phyloP scores from a whole-genome alignment of 257 asterid species.

The Solanum rostratum region DNA sequence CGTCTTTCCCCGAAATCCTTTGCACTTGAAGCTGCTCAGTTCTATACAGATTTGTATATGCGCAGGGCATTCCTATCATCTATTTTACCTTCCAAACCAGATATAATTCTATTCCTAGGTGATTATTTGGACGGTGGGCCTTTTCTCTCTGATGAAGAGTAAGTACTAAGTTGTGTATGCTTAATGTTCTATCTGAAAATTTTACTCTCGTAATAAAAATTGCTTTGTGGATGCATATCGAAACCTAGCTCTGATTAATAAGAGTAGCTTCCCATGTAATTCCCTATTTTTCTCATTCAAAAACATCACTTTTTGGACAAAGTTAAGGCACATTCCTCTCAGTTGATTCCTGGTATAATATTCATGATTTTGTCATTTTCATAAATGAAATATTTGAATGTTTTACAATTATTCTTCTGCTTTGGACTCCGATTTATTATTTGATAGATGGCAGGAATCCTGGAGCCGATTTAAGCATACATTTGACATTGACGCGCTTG shows the following conservation, averaged over 20 bases:
- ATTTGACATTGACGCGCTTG: conserved; percentile 57
- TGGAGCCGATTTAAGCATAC: conserved; percentile 82
- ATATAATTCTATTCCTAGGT: conserved; percentile 74
- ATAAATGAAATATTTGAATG: neutral
- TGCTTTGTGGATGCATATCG: neutral
- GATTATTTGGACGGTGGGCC: conserved; percentile 89
- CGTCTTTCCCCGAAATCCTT: conserved; percentile 69
- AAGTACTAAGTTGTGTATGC: conserved; percentile 14
- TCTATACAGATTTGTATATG: conserved; percentile 87
- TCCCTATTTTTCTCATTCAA: neutral
- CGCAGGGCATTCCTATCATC: conserved; percentile 89
- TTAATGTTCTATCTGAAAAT: neutral
- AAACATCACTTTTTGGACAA: neutral
- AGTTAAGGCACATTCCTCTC: neutral
- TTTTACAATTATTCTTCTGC: conserved; percentile 4
- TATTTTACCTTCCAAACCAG: conserved; percentile 72
- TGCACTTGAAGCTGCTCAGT: conserved; percentile 67
- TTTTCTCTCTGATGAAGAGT: conserved; percentile 70
- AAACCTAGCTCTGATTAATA: neutral
- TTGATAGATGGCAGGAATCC: conserved; percentile 80
- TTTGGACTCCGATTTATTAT: neutral
- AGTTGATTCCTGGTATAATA: neutral
- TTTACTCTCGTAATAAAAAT: neutral
- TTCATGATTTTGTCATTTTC: neutral
- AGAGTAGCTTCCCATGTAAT: neutral